Percentiles rank a stretch among this genome's conserved stretches.
Conservation (phyloP, 2,329 filamentous ascomycete genomes). For the Fusarium kyushuense region DNA sequence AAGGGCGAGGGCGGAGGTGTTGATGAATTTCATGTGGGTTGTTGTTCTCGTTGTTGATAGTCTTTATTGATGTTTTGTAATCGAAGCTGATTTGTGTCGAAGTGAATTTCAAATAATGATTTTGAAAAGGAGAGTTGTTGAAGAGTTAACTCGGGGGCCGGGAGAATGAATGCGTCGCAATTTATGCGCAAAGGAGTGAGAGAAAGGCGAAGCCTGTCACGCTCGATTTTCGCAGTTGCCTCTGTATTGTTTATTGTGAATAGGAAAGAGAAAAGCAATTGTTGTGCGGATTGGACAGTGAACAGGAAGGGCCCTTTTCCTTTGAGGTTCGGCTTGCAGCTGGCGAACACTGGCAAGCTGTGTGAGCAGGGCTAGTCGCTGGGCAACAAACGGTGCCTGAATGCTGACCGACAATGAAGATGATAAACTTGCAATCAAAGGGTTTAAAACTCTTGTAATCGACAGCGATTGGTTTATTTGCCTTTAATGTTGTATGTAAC, state of each 20-base stretch:
- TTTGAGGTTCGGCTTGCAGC: slow-evolving; percentile 29
- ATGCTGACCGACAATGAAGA: slow-evolving; percentile 28
- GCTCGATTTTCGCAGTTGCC: slow-evolving; percentile 22
- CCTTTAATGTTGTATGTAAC: slow-evolving; percentile 14
- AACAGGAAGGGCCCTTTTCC: slow-evolving; percentile 16
- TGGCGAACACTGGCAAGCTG: slow-evolving; percentile 42
- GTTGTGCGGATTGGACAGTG: slow-evolving; percentile 34
- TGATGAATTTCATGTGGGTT: slow-evolving; percentile 41
- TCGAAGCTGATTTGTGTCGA: slow-evolving; percentile 20
- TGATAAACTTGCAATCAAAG: slow-evolving; percentile 5
- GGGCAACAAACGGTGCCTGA: slow-evolving; percentile 10
- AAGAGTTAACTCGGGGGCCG: slow-evolving; percentile 16
- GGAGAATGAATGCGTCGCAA: slow-evolving; percentile 37
- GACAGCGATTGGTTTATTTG: slow-evolving; percentile 15
- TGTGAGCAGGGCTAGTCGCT: slow-evolving; percentile 3
- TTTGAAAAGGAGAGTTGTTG: slow-evolving; percentile 32
- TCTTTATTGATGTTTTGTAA: slow-evolving; percentile 10
- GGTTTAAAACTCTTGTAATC: not conserved
- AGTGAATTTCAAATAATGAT: slow-evolving; percentile 21
- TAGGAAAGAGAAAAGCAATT: slow-evolving; percentile 13
- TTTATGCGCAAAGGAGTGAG: slow-evolving; percentile 34
- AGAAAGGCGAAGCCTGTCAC: slow-evolving; percentile 37
- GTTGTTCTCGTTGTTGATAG: slow-evolving; percentile 9
- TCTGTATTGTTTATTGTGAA: slow-evolving; percentile 32
- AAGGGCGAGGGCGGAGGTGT: slow-evolving; percentile 39